phyloP scores from a whole-genome alignment of 2,329 filamentous ascomycete species.

The Talaromyces sp. region DNA sequence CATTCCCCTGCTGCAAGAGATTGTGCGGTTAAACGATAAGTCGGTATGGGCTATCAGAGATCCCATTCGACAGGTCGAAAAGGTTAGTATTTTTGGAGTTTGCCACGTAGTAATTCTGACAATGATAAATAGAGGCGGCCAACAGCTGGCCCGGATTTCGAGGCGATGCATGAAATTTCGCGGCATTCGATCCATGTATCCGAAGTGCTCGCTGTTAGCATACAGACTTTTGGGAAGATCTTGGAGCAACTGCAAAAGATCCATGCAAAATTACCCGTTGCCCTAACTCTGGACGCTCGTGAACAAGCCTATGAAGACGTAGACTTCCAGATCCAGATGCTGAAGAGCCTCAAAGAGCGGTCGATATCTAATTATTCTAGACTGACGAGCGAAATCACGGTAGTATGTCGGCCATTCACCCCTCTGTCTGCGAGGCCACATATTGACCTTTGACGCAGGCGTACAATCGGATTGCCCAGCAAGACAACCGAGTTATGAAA shows the following conservation, averaged over 20 bases:
- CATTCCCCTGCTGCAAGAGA: slow-evolving; percentile 5
- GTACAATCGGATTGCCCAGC: slow-evolving; percentile 9
- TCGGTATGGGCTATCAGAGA: slow-evolving; percentile 9
- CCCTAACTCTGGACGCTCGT: slow-evolving; percentile 1
- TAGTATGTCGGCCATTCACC: not conserved
- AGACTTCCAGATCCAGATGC: slow-evolving; percentile 10
- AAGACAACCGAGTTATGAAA: slow-evolving; percentile 10
- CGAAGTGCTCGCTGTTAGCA: slow-evolving; percentile 7
- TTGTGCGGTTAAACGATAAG: slow-evolving; percentile 7
- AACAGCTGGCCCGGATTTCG: slow-evolving; percentile 5
- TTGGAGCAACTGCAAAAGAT: slow-evolving; percentile 5
- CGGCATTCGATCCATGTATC: slow-evolving; percentile 10
- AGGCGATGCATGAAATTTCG: slow-evolving; percentile 9
- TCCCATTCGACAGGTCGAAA: slow-evolving; percentile 7
- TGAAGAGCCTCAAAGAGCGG: slow-evolving; percentile 9
- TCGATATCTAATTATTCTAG: slow-evolving; percentile 10
- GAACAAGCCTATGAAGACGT: slow-evolving; percentile 6
- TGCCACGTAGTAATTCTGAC: not conserved
- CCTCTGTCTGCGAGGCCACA: not conserved
- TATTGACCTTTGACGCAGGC: not conserved
- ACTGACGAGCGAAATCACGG: slow-evolving; percentile 6
- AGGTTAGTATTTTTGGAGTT: not conserved
- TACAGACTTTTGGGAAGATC: slow-evolving; percentile 8
- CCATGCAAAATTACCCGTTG: not conserved
- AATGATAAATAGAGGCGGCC: not conserved